Conservation (phyloP, 2,329 filamentous ascomycete species). For the Cercospora sesami region DNA sequence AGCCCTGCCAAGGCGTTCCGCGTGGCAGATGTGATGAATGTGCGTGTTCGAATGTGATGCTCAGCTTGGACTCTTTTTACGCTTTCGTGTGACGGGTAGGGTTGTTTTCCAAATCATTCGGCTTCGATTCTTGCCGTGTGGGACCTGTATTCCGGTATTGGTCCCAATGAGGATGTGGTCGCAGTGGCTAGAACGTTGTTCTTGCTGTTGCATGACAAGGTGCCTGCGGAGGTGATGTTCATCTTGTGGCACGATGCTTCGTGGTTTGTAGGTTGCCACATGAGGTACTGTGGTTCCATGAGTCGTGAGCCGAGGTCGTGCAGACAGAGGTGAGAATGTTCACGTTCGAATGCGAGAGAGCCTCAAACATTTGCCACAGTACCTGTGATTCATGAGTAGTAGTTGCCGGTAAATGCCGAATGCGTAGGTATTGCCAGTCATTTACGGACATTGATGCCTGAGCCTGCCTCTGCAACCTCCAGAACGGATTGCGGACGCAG, state of each 20-base stretch:
- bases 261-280: no score
- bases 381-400: not conserved
- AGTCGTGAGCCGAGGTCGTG: not conserved
- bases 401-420: not conserved
- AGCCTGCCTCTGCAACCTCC: no score
- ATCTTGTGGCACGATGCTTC: no score
- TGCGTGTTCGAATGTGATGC: not conserved
- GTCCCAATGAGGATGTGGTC: no score
- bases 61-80: not conserved
- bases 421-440: not conserved
- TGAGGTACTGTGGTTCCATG: not conserved
- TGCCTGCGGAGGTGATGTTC: not conserved
- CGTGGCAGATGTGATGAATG: not conserved
- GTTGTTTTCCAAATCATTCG: not conserved
- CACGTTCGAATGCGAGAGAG: not conserved
- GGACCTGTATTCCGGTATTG: no score
- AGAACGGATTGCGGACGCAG: no score
- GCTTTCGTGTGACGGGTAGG: not conserved
- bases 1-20: not conserved
- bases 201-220: not conserved
- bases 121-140: not conserved
- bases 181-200: not conserved
- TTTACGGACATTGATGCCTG: not conserved
- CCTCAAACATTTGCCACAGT: not conserved
- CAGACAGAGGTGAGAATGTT: not conserved